Evolutionary conservation across 1,284 basidiomycete genomes (phyloP).

Genomic region (Cutaneotrichosporon curvatum): DNA sequence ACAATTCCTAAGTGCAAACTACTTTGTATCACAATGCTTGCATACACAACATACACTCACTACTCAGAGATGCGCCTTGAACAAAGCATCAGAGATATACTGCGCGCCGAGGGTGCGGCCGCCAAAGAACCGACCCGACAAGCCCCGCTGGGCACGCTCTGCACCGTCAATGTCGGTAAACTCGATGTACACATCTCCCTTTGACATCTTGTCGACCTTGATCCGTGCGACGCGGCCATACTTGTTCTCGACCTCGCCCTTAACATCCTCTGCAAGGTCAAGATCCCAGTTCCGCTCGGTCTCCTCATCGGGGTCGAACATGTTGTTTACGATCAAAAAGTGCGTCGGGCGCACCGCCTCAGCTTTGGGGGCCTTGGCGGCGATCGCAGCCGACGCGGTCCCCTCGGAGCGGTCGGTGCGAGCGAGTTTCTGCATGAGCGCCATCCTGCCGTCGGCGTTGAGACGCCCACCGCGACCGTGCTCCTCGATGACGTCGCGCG

Average conservation of each 20-base stretch:
- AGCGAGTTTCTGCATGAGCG: slow-evolving; percentile 98
- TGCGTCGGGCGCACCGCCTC: slow-evolving; percentile 62
- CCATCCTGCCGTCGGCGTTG: slow-evolving; percentile 90
- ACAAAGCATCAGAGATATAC: slow-evolving; percentile 84
- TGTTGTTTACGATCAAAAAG: slow-evolving; percentile 82
- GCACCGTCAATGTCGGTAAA: slow-evolving; percentile 74
- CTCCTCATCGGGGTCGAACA: slow-evolving; percentile 98
- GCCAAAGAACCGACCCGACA: slow-evolving; percentile 94
- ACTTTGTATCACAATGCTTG: too few relatives aligned
- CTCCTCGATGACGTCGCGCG: slow-evolving; percentile 5
- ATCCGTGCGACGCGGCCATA: slow-evolving; percentile 82
- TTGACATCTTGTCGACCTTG: slow-evolving; percentile 78
- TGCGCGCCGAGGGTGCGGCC: slow-evolving; percentile 75
- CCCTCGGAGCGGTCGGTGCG: slow-evolving; percentile 48
- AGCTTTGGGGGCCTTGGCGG: slow-evolving; percentile 45
- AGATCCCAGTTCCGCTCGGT: slow-evolving; percentile 93
- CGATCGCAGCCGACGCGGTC: neutral
- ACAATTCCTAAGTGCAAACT: too few relatives aligned
- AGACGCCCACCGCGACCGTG: slow-evolving; percentile 59
- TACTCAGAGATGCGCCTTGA: slow-evolving; percentile 66
- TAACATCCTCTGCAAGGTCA: slow-evolving; percentile 92
- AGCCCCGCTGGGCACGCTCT: slow-evolving; percentile 72
- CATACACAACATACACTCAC: neutral
- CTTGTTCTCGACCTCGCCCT: slow-evolving; percentile 82
- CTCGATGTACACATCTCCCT: slow-evolving; percentile 97